Base-by-base conservation (phyloP, 331 rosid genomes). In the Quercus tomentella region DNA sequence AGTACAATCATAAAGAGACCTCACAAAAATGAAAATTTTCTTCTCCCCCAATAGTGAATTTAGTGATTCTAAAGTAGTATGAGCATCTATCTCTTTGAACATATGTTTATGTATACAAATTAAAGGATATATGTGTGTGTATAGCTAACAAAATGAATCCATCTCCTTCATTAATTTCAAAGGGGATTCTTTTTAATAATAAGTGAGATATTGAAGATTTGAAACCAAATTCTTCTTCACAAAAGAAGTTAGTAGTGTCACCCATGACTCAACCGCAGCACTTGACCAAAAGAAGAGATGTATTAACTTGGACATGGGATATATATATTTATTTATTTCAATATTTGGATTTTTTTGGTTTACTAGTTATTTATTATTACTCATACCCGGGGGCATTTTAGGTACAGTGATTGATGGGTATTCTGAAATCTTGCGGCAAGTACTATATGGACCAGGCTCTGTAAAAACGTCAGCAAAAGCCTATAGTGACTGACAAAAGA, bases 391-490 rank as follows among this genome's bases (percentile, higher is more conserved):
- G 80, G 85, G 68, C 82, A 70, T 45, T 84, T 81, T 61, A 67
- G 91, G 84, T 57, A 72, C 58, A 83, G 81, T 43, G 72, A 89
- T 86, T 83, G 80, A 86, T 74, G 79, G 88, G 81, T 60, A 80
- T 76, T 84, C 82, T 31, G 74, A 81, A 68, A 66, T 54, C 71
- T 88, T 84, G 79, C 83, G 80, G 84, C 82, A 75, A 76, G 85
- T 81, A 76, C 81, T 77, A 83, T 77, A 83, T 77, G 95, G 91
- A 84, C 91, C 94, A 83, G 80, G 73, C 84, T 84, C 75, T 33
- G 82, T 78, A 81, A 87, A 84, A 84, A 74, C 92, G 90, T 91
- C 87, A 89, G 89, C 91, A 79, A 81, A 76, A 81, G 87, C 79
- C 88, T 49, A 70, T 67, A 56, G 66, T 74, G 86, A 77, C 86